Evolutionary conservation across 2,329 filamentous ascomycete species (phyloP).

Genomic region (Verticillium longisporum): DNA sequence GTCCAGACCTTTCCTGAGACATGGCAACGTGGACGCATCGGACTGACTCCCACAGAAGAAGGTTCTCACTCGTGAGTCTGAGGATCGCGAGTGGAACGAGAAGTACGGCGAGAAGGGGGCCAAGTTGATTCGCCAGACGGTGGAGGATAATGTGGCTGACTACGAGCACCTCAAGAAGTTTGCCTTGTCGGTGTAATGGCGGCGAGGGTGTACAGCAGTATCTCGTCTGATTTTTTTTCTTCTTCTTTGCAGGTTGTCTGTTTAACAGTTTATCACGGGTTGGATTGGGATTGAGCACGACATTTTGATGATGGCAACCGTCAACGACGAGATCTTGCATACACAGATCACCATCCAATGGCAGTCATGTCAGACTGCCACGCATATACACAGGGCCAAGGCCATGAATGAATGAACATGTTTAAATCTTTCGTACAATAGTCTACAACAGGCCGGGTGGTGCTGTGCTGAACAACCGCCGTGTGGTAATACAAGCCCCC

Average conservation of each 20-base stretch:
- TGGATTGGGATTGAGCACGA: background rate
- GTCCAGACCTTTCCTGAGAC: conserved; percentile 14
- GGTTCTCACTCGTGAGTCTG: conserved; percentile 55
- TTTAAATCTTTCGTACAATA: conserved; percentile 8
- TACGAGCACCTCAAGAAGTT: conserved; percentile 82
- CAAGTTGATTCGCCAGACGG: conserved; percentile 61
- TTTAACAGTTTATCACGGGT: background rate
- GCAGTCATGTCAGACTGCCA: background rate
- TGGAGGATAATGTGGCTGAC: conserved; percentile 63
- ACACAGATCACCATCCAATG: background rate
- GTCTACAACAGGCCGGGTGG: conserved; percentile 5
- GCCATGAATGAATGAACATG: background rate
- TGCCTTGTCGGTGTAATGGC: conserved; percentile 50
- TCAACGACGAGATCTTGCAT: background rate
- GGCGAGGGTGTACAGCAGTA: background rate
- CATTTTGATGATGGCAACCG: background rate
- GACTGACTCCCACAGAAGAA: conserved; percentile 36
- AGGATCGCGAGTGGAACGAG: conserved; percentile 64
- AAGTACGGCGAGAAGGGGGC: conserved; percentile 70
- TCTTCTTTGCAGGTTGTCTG: conserved; percentile 17
- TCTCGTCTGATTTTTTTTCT: conserved; percentile 8
- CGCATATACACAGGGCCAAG: background rate
- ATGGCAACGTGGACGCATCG: background rate
- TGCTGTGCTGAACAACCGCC: background rate
- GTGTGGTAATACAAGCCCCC: background rate